phyloP scores from a whole-genome alignment of 2,329 filamentous ascomycete genomes.

The Neonectria coccinea region DNA sequence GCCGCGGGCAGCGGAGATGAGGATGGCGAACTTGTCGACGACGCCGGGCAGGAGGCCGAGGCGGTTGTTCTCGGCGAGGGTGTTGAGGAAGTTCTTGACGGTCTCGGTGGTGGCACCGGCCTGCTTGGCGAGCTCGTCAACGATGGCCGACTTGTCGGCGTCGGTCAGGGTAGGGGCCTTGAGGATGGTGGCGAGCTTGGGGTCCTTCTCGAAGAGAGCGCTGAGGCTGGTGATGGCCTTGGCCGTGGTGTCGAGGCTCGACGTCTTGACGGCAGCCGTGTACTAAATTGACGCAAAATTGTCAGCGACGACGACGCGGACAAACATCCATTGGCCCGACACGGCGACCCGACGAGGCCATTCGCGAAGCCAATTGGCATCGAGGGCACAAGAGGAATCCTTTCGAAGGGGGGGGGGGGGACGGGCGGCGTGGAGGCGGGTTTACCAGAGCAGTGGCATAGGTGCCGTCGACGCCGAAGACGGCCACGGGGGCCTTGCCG shows the following conservation, averaged over 20 bases:
- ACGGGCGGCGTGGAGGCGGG: constrained; percentile 12
- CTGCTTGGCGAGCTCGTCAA: constrained; percentile 89
- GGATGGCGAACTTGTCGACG: constrained; percentile 84
- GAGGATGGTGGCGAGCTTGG: constrained; percentile 83
- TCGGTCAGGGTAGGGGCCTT: constrained; percentile 81
- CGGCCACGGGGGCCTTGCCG: constrained; percentile 85
- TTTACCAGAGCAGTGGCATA: constrained; percentile 97
- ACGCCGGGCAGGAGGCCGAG: constrained; percentile 85
- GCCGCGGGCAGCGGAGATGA: constrained; percentile 90
- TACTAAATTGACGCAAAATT: constrained; percentile 73
- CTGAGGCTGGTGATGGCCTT: constrained; percentile 80
- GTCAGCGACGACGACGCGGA: constrained; percentile 38
- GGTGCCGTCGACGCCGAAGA: constrained; percentile 97
- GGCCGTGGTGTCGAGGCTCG: constrained; percentile 85
- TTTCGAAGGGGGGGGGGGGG: not conserved
- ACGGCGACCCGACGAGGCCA: constrained; percentile 28
- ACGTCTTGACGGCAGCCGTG: constrained; percentile 92
- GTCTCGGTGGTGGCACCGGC: constrained; percentile 80
- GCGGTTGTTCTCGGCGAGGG: constrained; percentile 97
- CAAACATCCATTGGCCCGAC: constrained; percentile 40
- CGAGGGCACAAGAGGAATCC: not conserved
- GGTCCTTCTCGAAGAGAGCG: constrained; percentile 81
- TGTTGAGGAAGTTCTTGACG: constrained; percentile 91
- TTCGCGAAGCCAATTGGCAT: constrained; percentile 39
- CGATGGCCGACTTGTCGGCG: constrained; percentile 86